Evolutionary conservation across 805 yeast species (phyloP).

Genomic region (Zygosaccharomyces kombuchaensis): DNA sequence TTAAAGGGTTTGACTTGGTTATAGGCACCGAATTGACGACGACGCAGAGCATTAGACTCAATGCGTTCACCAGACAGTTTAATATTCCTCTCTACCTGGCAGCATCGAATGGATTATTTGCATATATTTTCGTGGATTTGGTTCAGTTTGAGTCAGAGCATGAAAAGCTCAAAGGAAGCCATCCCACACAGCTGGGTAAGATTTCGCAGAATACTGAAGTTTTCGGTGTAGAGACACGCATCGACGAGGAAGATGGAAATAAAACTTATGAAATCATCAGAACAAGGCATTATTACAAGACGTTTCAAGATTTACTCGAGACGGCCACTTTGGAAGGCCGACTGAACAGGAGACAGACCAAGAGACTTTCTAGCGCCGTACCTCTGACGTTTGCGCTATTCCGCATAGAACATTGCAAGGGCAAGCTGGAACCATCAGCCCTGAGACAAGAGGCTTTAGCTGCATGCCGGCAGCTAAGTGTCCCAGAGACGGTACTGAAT

Average conservation of each 20-base stretch:
- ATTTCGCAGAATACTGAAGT: conserved; percentile 42
- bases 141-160: conserved; percentile 55
- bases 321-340: conserved; percentile 38
- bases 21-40: conserved; percentile 64
- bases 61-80: conserved; percentile 50
- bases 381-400: conserved; percentile 59
- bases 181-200: conserved; percentile 50
- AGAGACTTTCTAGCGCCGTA: conserved; percentile 31
- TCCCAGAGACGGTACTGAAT: conserved; percentile 45
- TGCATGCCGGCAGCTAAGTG: conserved; percentile 39
- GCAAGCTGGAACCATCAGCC: conserved; percentile 22
- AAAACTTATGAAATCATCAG: conserved; percentile 36
- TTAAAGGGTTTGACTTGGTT: conserved; percentile 59
- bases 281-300: conserved; percentile 37
- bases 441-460: conserved; percentile 32
- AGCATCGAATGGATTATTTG: conserved; percentile 74
- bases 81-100: conserved; percentile 65
- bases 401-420: conserved; percentile 35
- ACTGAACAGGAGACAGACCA: conserved; percentile 29
- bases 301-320: conserved; percentile 36
- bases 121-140: conserved; percentile 76
- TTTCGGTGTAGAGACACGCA: conserved; percentile 34
- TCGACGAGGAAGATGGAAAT: conserved; percentile 37
- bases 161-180: conserved; percentile 47
- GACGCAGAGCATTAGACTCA: conserved; percentile 43